Evolutionary conservation across 2,329 filamentous ascomycete genomes (phyloP).

Genomic region (Tolypocladium capitatum): DNA sequence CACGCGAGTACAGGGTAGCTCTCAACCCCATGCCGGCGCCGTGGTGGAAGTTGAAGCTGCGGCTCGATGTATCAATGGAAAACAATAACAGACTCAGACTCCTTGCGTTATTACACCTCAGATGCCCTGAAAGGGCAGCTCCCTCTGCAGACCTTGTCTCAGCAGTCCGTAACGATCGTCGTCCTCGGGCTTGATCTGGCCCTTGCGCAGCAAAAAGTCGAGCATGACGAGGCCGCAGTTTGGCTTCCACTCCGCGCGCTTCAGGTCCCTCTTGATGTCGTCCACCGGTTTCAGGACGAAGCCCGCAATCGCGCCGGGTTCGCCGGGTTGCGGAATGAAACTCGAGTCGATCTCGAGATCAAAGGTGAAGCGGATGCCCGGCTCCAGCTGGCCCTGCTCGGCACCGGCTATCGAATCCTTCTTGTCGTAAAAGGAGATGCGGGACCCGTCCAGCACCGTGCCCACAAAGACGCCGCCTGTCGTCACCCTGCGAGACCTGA

Average conservation of each 20-base stretch:
- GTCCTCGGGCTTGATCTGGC: slow-evolving; percentile 11
- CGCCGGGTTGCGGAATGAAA: slow-evolving; percentile 10
- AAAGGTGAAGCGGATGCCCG: slow-evolving; percentile 23
- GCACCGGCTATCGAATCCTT: slow-evolving; percentile 17
- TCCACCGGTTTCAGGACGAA: slow-evolving; percentile 16
- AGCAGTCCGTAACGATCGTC: slow-evolving; percentile 11
- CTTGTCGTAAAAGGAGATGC: slow-evolving; percentile 21
- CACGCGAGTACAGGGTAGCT: background rate
- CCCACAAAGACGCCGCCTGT: slow-evolving; percentile 9
- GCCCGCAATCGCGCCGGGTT: slow-evolving; percentile 14
- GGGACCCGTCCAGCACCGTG: slow-evolving; percentile 8
- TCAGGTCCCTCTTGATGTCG: slow-evolving; percentile 16
- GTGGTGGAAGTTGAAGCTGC: background rate
- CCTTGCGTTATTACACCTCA: background rate
- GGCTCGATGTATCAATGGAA: background rate
- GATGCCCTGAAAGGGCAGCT: slow-evolving; percentile 13
- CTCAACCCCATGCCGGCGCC: background rate
- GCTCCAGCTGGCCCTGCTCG: slow-evolving; percentile 21
- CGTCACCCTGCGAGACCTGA: slow-evolving; percentile 8
- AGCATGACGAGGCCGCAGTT: slow-evolving; percentile 26
- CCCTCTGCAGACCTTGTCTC: slow-evolving; percentile 9
- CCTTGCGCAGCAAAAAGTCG: slow-evolving; percentile 20
- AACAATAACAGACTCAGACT: background rate
- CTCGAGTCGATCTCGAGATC: slow-evolving; percentile 17
- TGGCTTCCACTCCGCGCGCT: slow-evolving; percentile 20